Evolutionary conservation across 345 rosid species (phyloP).

Genomic region (Hibiscus tridactylites): DNA sequence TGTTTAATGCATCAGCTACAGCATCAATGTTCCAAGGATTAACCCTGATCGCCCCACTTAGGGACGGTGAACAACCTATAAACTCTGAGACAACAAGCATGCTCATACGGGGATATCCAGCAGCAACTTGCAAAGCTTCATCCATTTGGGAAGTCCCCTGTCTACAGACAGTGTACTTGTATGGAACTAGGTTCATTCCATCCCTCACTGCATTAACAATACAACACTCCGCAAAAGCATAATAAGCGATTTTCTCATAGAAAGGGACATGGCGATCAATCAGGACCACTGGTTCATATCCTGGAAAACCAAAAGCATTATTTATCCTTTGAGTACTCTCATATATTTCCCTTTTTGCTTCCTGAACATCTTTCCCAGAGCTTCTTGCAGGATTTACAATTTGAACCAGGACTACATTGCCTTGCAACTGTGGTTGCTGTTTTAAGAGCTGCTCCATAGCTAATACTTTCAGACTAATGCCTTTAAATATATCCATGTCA

Average conservation of each 20-base stretch:
- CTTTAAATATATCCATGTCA: constrained; percentile 35
- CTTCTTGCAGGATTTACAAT: constrained; percentile 36
- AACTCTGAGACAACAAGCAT: constrained; percentile 35
- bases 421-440: constrained; percentile 24
- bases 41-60: constrained; percentile 37
- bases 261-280: neutral
- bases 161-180: constrained; percentile 14
- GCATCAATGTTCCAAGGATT: constrained; percentile 43
- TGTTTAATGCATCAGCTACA: constrained; percentile 32
- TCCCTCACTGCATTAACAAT: neutral
- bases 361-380: constrained; percentile 22
- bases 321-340: constrained; percentile 25
- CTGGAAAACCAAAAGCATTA: constrained; percentile 23
- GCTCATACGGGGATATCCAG: neutral
- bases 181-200: neutral
- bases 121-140: neutral
- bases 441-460: constrained; percentile 34
- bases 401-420: constrained; percentile 30
- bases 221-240: neutral
- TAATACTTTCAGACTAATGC: constrained; percentile 26
- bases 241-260: neutral
- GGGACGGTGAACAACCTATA: constrained; percentile 37
- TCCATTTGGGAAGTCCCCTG: constrained; percentile 14
- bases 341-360: constrained; percentile 18
- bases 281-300: neutral